These are phyloP conservation scores for Yarrowia keelungensis DNA, from an alignment of 805 yeast genomes.

Conservation along the genomic window DNA sequence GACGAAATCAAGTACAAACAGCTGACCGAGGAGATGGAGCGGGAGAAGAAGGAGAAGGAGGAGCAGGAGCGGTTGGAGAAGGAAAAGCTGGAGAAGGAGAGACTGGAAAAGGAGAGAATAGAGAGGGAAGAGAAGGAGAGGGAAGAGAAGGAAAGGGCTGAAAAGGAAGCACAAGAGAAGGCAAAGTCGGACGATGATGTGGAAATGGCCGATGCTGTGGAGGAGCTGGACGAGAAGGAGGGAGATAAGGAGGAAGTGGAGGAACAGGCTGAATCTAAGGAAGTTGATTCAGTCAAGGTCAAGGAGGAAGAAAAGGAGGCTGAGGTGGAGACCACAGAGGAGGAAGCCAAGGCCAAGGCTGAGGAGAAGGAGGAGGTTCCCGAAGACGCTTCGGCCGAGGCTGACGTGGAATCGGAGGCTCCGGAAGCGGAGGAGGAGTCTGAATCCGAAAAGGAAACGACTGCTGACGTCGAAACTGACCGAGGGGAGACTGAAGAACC, in stretches of 20 bases:
- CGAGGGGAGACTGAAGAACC: slow-evolving; percentile 24
- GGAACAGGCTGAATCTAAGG: background rate
- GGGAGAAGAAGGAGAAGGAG: background rate
- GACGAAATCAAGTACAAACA: slow-evolving; percentile 8
- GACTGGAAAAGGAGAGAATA: background rate
- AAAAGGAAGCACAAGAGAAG: background rate
- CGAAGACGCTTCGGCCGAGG: background rate
- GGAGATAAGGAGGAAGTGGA: background rate
- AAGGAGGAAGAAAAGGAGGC: background rate
- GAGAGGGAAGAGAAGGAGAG: background rate
- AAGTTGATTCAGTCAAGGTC: background rate
- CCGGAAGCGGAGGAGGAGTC: background rate
- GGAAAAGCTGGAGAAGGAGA: background rate
- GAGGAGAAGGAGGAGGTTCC: background rate
- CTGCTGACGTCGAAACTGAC: slow-evolving; percentile 22
- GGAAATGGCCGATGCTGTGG: slow-evolving; percentile 3
- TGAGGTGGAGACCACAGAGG: background rate
- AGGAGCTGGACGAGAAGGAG: background rate
- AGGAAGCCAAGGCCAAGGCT: background rate
- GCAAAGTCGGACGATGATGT: slow-evolving; percentile 10
- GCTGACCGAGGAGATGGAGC: slow-evolving; percentile 2
- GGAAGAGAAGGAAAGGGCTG: background rate
- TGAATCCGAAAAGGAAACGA: background rate
- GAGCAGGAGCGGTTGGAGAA: background rate
- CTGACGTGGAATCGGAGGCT: slow-evolving; percentile 1